Conservation (phyloP, 768 basidiomycete species). For the Auricularia heimuer region DNA sequence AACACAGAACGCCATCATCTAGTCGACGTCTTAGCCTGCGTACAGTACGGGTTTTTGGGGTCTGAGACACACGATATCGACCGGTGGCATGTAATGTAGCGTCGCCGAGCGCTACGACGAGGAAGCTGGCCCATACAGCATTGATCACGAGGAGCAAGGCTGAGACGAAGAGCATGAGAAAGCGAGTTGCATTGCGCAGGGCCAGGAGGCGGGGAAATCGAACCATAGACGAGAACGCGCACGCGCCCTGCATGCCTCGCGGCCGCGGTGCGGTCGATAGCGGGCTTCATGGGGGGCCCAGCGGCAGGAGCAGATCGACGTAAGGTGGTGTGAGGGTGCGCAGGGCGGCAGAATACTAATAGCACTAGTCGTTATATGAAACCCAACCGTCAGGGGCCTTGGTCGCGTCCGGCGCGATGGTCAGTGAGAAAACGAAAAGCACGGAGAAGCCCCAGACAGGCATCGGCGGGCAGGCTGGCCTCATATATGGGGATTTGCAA, state of each 20-base stretch:
- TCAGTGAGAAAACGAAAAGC: too few relatives aligned
- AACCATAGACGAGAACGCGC: neutral
- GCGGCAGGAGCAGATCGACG: too few relatives aligned
- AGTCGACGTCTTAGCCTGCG: neutral
- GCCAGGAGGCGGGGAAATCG: neutral
- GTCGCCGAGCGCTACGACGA: neutral
- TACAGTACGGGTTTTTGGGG: neutral
- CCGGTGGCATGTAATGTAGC: neutral
- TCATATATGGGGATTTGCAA: too few relatives aligned
- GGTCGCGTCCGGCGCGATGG: too few relatives aligned
- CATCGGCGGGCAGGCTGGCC: too few relatives aligned
- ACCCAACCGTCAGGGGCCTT: too few relatives aligned
- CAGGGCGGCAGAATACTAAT: too few relatives aligned
- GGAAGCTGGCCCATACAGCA: neutral
- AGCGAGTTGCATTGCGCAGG: neutral
- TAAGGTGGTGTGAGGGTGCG: too few relatives aligned
- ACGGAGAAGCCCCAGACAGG: too few relatives aligned
- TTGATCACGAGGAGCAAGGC: neutral
- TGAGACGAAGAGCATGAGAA: neutral
- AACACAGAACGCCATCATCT: neutral
- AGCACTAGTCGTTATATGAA: too few relatives aligned
- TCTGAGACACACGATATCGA: neutral
- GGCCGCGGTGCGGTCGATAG: neutral
- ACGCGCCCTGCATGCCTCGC: neutral
- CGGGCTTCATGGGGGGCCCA: too few relatives aligned